Percentiles rank a stretch among this genome's conserved stretches.
Evolutionary conservation across 192 early-diverging fungal genomes (phyloP).

Genomic region (Powellomyces hirtus): DNA sequence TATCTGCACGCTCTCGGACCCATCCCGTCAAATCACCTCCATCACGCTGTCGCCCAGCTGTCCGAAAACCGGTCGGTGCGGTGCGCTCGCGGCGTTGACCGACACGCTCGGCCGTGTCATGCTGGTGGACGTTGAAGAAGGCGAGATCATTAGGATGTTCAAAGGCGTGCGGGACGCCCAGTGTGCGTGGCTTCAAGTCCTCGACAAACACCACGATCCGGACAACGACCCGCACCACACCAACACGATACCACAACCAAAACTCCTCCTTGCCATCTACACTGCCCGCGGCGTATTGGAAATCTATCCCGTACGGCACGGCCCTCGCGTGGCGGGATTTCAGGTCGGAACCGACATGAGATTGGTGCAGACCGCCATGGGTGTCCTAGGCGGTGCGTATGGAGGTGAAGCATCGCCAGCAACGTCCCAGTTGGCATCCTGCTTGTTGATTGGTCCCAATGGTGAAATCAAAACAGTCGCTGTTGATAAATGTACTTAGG

Average conservation of each 20-base stretch:
- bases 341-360: conserved; percentile 54
- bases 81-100: conserved; percentile 55
- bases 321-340: conserved; percentile 55
- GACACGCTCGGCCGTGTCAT: conserved; percentile 69
- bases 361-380: conserved; percentile 36
- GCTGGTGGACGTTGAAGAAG: conserved; percentile 60
- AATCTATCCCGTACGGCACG: conserved; percentile 61
- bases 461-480: too few species aligned
- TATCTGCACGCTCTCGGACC: conserved; percentile 50
- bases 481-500: too few species aligned
- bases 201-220: neutral
- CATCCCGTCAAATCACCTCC: conserved; percentile 50
- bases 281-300: conserved; percentile 61
- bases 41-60: conserved; percentile 50
- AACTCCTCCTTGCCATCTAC: conserved; percentile 64
- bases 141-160: conserved; percentile 67
- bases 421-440: conserved; percentile 1
- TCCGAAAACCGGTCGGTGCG: conserved; percentile 32
- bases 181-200: conserved; percentile 67
- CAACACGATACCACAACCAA: too few species aligned
- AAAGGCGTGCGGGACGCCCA: conserved; percentile 71
- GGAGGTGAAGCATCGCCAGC: conserved; percentile 4
- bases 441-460: conserved; percentile 47
- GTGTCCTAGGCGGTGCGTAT: neutral
- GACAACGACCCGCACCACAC: neutral